Evolutionary conservation across 2,329 filamentous ascomycete species (phyloP).

Genomic region (Drechslerella coelobrocha): DNA sequence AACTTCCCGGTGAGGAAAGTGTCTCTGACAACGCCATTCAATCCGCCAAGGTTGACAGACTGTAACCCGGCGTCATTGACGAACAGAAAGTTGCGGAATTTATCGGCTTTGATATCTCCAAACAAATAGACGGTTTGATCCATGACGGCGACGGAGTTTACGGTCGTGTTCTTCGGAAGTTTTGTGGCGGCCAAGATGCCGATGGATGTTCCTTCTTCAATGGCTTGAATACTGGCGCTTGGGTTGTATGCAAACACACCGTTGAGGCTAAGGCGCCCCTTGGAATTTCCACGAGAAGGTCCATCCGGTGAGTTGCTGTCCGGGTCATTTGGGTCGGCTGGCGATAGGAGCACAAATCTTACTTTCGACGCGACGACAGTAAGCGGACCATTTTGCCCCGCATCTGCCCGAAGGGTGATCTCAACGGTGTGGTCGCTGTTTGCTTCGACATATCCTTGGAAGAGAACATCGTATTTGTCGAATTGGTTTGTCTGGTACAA

Average conservation of each 20-base stretch:
- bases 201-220: slow-evolving; percentile 70
- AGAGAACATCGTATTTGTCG: slow-evolving; percentile 95
- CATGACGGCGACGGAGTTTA: slow-evolving; percentile 20
- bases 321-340: slow-evolving; percentile 61
- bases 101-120: slow-evolving; percentile 59
- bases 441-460: slow-evolving; percentile 82
- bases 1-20: slow-evolving; percentile 71
- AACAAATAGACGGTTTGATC: slow-evolving; percentile 62
- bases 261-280: slow-evolving; percentile 65
- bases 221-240: slow-evolving; percentile 72
- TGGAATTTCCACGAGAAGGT: neutral
- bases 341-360: slow-evolving; percentile 70
- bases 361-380: slow-evolving; percentile 85
- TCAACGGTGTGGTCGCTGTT: slow-evolving; percentile 77
- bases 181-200: slow-evolving; percentile 76
- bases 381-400: slow-evolving; percentile 68
- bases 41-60: slow-evolving; percentile 71
- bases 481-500: slow-evolving; percentile 92
- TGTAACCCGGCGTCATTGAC: slow-evolving; percentile 68
- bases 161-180: slow-evolving; percentile 61
- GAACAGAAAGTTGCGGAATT: slow-evolving; percentile 77
- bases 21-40: slow-evolving; percentile 78
- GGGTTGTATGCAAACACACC: slow-evolving; percentile 88
- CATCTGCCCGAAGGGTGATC: slow-evolving; percentile 75
- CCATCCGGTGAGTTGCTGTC: slow-evolving; percentile 3